Evolutionary conservation across 106 monocot genomes (phyloP), one percentile per base, ranked within the genome.

Genomic region (Vanilla planifolia): DNA sequence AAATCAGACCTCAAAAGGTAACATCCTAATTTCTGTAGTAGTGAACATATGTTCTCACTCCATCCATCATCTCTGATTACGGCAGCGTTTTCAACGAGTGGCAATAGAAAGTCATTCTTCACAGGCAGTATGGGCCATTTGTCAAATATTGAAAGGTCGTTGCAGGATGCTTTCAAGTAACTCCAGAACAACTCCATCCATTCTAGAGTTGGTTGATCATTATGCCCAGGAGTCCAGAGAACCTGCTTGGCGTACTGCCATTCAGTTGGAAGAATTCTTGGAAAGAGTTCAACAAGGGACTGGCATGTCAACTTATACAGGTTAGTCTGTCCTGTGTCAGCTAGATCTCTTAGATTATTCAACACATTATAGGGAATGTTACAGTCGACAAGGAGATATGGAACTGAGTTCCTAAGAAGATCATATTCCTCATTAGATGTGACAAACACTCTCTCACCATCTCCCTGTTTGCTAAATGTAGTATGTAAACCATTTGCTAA

Each of bases 61-160:
- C 98, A 98, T 0, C 85, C 92, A 66, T 85, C 88, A 81, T 92
- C 75, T 63, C 56, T 79, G 64, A 98, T 82, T 20, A 92, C 80
- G 78, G 66, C 73, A 51, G 98, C 88, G 64, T 74, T 82, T 74
- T 72, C 66, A 62, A 51, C 39, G 48, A 92, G 88, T 55, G 75
- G 84, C 47, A 98, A 66, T 27, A 98, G 79, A 61, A 44, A 67
- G 43, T 57, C 69, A 82, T 80, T 76, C 46, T 33, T 77, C 57
- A 98, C 75, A 43, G 98, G 98, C 32, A 98, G 62, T 75, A 98
- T 82, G 53, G 98, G 91, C 98, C 98, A 98, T 10, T 68, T 66
- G 17, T 67, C 62, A 71, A 88, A 81, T 30, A 88, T 65, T 43
- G 80, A 79, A 67, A 98, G 85, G 44, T 98, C 98, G 37, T 29